Evolutionary conservation across 306 rosid species (phyloP).

Genomic region (Cucumis cinereus): DNA sequence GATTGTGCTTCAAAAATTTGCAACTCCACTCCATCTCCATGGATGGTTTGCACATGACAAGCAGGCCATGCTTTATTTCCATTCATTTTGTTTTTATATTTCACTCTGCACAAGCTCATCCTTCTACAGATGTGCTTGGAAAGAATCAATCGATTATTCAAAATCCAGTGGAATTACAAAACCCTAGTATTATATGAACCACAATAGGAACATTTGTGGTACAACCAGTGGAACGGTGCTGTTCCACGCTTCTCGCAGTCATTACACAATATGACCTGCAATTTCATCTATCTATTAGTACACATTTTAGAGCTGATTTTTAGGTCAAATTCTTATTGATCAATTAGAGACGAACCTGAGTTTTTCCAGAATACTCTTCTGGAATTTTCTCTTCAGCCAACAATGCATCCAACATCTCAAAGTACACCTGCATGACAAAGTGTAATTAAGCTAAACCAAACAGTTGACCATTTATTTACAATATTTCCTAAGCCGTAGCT

Average conservation of each 20-base stretch:
- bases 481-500: not conserved
- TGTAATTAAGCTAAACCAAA: not conserved
- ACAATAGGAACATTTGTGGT: conserved; percentile 71
- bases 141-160: conserved; percentile 11
- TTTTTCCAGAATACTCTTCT: conserved; percentile 42
- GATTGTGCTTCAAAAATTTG: not conserved
- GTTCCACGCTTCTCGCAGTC: conserved; percentile 91
- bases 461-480: not conserved
- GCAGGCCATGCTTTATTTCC: conserved; percentile 1
- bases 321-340: not conserved
- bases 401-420: conserved; percentile 64
- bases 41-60: not conserved
- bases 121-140: conserved; percentile 22
- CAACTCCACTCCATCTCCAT: not conserved
- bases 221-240: conserved; percentile 69
- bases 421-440: conserved; percentile 48
- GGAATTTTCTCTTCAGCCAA: conserved; percentile 67
- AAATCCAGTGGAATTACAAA: conserved; percentile 28
- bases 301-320: not conserved
- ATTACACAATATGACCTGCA: conserved; percentile 77
- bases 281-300: not conserved
- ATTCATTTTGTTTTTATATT: conserved; percentile 18
- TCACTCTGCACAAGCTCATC: conserved; percentile 10
- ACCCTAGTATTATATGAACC: conserved; percentile 84
- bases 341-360: conserved; percentile 43